These are phyloP conservation scores for Lecanicillium sp. DNA, from an alignment of 2,329 filamentous ascomycete species.

Conservation along the genomic window DNA sequence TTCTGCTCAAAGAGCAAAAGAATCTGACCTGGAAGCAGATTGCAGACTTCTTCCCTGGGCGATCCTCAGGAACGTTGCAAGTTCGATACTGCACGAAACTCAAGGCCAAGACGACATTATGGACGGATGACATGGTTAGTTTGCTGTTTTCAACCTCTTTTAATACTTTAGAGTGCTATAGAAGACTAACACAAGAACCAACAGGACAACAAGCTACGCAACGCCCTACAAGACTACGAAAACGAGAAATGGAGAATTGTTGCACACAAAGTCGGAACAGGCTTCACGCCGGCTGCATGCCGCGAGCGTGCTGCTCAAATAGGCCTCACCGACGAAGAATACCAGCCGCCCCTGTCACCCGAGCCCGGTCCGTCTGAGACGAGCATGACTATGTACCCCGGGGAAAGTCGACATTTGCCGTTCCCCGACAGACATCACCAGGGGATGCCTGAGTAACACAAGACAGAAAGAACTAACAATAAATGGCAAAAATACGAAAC, in stretches of 20 bases:
- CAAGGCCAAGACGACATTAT: conserved; percentile 87
- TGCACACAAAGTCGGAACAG: conserved; percentile 82
- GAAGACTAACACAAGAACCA: conserved; percentile 2
- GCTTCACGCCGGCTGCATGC: conserved; percentile 82
- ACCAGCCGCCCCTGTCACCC: conserved; percentile 49
- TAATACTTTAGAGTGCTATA: not conserved
- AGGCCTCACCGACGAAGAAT: conserved; percentile 34
- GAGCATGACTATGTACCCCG: conserved; percentile 8
- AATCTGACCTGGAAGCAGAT: conserved; percentile 97
- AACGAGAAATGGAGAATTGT: conserved; percentile 92
- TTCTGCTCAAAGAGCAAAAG: conserved; percentile 91
- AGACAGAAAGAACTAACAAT: too few species aligned
- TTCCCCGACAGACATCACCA: conserved; percentile 12
- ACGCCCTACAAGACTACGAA: conserved; percentile 76
- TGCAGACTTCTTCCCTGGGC: conserved; percentile 87
- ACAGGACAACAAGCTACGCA: conserved; percentile 71
- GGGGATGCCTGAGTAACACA: conserved; percentile 4
- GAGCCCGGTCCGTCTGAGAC: conserved; percentile 17
- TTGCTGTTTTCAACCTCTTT: not conserved
- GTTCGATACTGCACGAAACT: conserved; percentile 93
- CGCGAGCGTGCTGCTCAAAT: conserved; percentile 71
- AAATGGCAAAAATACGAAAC: too few species aligned
- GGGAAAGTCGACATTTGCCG: conserved; percentile 8
- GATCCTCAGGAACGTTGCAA: conserved; percentile 84
- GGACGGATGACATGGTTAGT: conserved; percentile 88